A percentile compares a stretch with the other conserved stretches of the same genome.
phyloP scores from a whole-genome alignment of 305 asterid species.

The Solanum hybrid region DNA sequence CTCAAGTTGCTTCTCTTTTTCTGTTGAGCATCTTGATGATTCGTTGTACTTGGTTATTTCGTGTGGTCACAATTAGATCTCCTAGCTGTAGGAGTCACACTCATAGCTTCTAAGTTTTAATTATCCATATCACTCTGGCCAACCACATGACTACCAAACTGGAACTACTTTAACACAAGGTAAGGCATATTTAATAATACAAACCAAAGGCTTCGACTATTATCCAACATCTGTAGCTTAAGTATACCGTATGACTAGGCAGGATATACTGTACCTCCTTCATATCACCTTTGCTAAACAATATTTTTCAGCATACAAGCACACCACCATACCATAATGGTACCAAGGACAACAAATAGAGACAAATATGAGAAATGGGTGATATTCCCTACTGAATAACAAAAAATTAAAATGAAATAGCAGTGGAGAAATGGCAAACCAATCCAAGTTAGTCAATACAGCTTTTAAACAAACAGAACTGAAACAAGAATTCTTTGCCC shows the following conservation, averaged over 20 bases:
- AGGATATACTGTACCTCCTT: not conserved
- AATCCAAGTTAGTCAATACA: not conserved
- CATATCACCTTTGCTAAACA: not conserved
- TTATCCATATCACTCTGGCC: not conserved
- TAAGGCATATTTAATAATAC: not conserved
- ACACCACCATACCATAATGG: not conserved
- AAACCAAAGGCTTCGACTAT: not conserved
- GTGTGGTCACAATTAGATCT: not conserved
- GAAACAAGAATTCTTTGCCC: not conserved
- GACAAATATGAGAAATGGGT: not conserved
- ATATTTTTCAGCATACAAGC: not conserved
- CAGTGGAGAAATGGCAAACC: not conserved
- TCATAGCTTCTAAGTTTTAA: not conserved
- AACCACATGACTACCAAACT: not conserved
- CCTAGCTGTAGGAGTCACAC: not conserved
- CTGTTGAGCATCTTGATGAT: not conserved
- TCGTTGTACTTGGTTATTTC: not conserved
- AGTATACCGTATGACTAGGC: not conserved
- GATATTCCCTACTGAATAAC: not conserved
- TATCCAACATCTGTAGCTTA: not conserved
- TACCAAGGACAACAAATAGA: not conserved
- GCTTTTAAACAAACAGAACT: not conserved
- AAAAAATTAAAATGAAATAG: not conserved
- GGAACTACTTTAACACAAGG: not conserved
- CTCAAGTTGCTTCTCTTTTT: not conserved